Evolutionary conservation across 2,329 filamentous ascomycete species (phyloP), one percentile per base, ranked within the genome.

Genomic region (Penicillium brevicompactum): DNA sequence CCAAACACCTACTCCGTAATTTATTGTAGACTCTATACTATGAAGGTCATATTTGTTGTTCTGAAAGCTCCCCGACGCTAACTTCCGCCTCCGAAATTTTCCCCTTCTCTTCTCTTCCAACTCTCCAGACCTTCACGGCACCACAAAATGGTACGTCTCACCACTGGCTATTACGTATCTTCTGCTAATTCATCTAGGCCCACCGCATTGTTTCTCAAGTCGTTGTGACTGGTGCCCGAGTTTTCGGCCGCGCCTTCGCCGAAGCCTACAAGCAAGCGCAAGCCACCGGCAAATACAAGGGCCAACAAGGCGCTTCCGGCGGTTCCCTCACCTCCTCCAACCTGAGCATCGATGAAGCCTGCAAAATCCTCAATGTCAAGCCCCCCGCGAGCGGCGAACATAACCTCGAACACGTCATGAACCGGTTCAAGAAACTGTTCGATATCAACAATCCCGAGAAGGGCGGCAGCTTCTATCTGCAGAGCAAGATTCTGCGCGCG

Each of bases 191-290:
- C 13, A 41, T 10, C 18, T 31, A 96, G 93, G 93, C 93, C 74
- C 91, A 97, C 81, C 90, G 92, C 70, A 89, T 97, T 77, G 88
- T 99, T 80, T 91, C 91, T 60, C 91, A 95, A 79, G 92, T 96
- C 78, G 87, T 97, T 77, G 75, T 97, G 64, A 92, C 91, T 70
- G 93, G 93, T 80, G 85, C 87, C 60, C 91, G 94, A 68, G 94
- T 97, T 66, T 86, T 99, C 74, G 92, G 92, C 62, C 91, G 92
- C 66, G 92, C 94, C 68, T 94, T 97, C 73, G 81, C 87, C 68
- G 94, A 97, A 79, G 94, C 94, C 63, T 99, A 95, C 80, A 92
- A 91, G 74, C 94, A 99, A 81, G 94, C 94, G 46, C 87, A 91
- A 56, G 93, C 93, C 32, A 89, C 92, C 3, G 90, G 89, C 60